phyloP scores from a whole-genome alignment of 345 rosid genomes.

The Iberis pinnata region DNA sequence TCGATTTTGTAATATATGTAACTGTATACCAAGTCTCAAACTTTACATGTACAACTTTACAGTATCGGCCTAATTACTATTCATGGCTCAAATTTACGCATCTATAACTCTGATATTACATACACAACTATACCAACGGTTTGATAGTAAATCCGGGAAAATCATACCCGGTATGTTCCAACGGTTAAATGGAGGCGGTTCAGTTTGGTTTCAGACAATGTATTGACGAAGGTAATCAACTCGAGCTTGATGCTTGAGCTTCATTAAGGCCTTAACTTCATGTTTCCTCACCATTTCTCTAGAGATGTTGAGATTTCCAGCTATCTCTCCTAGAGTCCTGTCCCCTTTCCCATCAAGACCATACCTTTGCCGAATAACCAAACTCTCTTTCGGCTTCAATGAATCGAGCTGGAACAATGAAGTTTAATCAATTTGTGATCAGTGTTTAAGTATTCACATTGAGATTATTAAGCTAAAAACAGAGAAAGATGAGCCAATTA shows the following conservation, averaged over 20 bases:
- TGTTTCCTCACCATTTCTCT: slow-evolving; percentile 98
- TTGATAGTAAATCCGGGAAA: neutral
- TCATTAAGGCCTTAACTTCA: slow-evolving; percentile 92
- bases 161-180: slow-evolving; percentile 7
- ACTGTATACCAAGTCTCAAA: slow-evolving; percentile 16
- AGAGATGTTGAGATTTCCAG: slow-evolving; percentile 82
- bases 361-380: slow-evolving; percentile 82
- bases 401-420: slow-evolving; percentile 61
- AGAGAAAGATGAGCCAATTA: neutral
- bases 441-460: neutral
- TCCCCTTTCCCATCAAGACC: slow-evolving; percentile 97
- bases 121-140: slow-evolving; percentile 25
- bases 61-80: slow-evolving; percentile 4
- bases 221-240: slow-evolving; percentile 76
- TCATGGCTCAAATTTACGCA: slow-evolving; percentile 6
- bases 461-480: neutral
- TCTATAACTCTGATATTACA: slow-evolving; percentile 23
- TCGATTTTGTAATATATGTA: no score
- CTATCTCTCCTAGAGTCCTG: slow-evolving; percentile 85
- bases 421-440: slow-evolving; percentile 1
- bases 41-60: slow-evolving; percentile 31
- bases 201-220: slow-evolving; percentile 39
- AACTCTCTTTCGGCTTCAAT: slow-evolving; percentile 86
- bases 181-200: neutral
- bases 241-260: slow-evolving; percentile 90